Evolutionary conservation across 805 yeast species (phyloP).

Genomic region (Kodamaea kakaduensis): DNA sequence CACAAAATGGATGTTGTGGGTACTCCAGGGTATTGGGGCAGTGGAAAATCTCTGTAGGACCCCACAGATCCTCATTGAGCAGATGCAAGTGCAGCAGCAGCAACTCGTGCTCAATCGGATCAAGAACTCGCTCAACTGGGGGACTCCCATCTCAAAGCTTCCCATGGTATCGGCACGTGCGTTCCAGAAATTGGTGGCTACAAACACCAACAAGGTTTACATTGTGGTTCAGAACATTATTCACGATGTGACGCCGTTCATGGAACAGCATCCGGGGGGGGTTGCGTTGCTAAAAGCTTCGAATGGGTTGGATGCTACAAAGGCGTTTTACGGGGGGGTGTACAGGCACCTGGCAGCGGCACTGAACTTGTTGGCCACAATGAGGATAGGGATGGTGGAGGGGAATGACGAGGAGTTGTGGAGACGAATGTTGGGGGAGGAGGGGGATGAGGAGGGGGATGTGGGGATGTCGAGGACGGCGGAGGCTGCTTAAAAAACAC

Average conservation of each 20-base stretch:
- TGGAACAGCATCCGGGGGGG: conserved; percentile 94
- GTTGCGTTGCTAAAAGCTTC: conserved; percentile 70
- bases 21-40: conserved; percentile 49
- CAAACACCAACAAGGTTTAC: conserved; percentile 50
- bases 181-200: conserved; percentile 37
- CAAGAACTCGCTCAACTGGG: conserved; percentile 84
- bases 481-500: conserved; percentile 29
- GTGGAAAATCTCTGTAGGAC: conserved; percentile 56
- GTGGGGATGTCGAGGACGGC: conserved; percentile 24
- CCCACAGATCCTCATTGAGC: conserved; percentile 68
- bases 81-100: conserved; percentile 53
- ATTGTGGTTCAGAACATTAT: conserved; percentile 88
- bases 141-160: conserved; percentile 82
- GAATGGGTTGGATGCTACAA: conserved; percentile 90
- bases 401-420: conserved; percentile 79
- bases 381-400: conserved; percentile 85
- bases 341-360: conserved; percentile 93
- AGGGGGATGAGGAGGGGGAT: conserved; percentile 34
- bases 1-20: conserved; percentile 68
- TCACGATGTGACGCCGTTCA: conserved; percentile 89
- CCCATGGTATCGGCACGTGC: conserved; percentile 58
- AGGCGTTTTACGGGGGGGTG: conserved; percentile 93
- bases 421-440: conserved; percentile 69
- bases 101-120: conserved; percentile 77
- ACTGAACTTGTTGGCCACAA: conserved; percentile 81